Conservation (phyloP, 208 protist species). For the Ichthyophonus hoferi region DNA sequence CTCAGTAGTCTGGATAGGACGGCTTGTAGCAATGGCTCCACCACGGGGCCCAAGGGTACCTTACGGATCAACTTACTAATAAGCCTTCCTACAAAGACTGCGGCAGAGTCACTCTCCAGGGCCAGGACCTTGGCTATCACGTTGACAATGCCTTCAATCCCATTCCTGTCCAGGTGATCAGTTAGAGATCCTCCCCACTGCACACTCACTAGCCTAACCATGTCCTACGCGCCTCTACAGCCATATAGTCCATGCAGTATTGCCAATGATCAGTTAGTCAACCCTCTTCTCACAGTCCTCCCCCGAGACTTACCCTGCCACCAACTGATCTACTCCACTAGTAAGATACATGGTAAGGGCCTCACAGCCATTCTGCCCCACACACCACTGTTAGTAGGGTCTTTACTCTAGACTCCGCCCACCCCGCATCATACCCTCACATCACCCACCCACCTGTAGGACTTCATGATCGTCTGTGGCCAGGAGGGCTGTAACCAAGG, state of each 20-base stretch:
- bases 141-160: not conserved
- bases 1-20: not conserved
- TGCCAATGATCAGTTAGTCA: too few relatives aligned
- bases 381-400: too few relatives aligned
- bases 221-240: too few relatives aligned
- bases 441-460: not conserved
- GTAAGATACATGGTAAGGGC: not conserved
- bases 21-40: not conserved
- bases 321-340: not conserved
- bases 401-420: too few relatives aligned
- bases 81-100: not conserved
- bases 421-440: too few relatives aligned
- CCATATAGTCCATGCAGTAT: too few relatives aligned
- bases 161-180: not conserved
- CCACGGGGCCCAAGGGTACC: not conserved
- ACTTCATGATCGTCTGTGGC: not conserved
- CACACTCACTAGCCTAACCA: too few relatives aligned
- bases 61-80: not conserved
- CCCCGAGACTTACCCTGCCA: not conserved
- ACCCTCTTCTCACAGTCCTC: too few relatives aligned
- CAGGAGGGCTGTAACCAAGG: not conserved
- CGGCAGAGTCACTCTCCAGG: not conserved
- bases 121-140: not conserved
- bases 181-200: too few relatives aligned
- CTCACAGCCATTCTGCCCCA: not conserved